Evolutionary conservation across 192 early-diverging fungal genomes (phyloP).

Genomic region (Umbelopsis ramanniana): DNA sequence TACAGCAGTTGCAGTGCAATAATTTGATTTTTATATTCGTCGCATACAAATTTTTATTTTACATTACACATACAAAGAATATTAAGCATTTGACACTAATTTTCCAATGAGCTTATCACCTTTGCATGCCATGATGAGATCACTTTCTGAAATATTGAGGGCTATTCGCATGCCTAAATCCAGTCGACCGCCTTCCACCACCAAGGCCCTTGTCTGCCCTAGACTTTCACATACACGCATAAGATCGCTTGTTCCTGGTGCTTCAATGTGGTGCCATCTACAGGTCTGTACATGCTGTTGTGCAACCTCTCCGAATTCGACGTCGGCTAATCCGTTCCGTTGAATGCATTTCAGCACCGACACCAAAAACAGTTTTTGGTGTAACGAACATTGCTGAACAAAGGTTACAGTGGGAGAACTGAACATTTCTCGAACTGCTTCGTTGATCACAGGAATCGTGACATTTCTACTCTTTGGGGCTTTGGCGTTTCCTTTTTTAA

Average conservation of each 20-base stretch:
- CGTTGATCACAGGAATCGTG: constrained; percentile 72
- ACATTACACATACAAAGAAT: background rate
- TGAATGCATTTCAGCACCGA: constrained; percentile 66
- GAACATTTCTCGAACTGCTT: constrained; percentile 89
- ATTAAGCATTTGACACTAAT: constrained; percentile 33
- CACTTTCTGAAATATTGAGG: constrained; percentile 76
- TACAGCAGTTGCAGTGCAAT: too few relatives aligned
- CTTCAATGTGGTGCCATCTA: constrained; percentile 61
- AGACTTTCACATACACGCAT: constrained; percentile 66
- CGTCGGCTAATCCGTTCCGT: constrained; percentile 71
- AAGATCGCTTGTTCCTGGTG: constrained; percentile 63
- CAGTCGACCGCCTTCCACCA: constrained; percentile 66
- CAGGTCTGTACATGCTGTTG: constrained; percentile 72
- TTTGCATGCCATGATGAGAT: constrained; percentile 77
- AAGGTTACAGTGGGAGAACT: constrained; percentile 74
- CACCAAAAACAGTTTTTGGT: constrained; percentile 88
- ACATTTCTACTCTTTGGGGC: constrained; percentile 45
- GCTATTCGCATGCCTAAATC: constrained; percentile 72
- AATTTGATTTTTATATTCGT: too few relatives aligned
- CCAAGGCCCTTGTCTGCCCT: constrained; percentile 62
- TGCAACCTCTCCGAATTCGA: constrained; percentile 74
- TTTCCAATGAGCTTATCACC: constrained; percentile 64
- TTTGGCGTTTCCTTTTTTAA: constrained; percentile 28
- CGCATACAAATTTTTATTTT: background rate
- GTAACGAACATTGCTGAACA: constrained; percentile 71